Conservation (phyloP, 2,329 filamentous ascomycete species). For the Aspergillus sp. region DNA sequence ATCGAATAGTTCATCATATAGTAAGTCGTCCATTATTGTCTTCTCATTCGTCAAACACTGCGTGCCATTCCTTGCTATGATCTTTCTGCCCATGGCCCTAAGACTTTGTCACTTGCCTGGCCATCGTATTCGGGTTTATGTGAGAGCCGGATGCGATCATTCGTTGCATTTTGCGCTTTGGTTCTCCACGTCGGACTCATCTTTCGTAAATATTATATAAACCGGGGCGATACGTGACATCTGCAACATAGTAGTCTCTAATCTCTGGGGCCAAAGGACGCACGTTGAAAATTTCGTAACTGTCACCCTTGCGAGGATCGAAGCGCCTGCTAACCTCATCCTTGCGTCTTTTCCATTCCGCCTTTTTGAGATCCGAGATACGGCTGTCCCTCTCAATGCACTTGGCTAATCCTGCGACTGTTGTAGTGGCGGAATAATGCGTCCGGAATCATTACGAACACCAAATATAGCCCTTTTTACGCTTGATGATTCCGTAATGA, state of each 20-base stretch:
- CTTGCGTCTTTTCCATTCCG: background rate
- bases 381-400: background rate
- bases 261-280: background rate
- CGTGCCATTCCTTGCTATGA: background rate
- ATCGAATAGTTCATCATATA: background rate
- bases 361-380: background rate
- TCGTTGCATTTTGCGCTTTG: background rate
- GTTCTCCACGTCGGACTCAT: background rate
- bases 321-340: background rate
- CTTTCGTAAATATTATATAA: background rate
- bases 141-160: background rate
- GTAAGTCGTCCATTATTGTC: background rate
- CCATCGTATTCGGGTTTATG: background rate
- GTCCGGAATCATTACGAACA: too few species aligned
- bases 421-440: too few species aligned
- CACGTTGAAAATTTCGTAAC: background rate
- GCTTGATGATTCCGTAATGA: too few species aligned
- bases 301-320: background rate
- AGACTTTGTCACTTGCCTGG: background rate
- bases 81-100: background rate
- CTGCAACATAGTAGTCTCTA: background rate
- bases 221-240: background rate
- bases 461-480: too few species aligned
- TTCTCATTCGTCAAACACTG: background rate
- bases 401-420: background rate